Evolutionary conservation across 176 grass and related monocot species (phyloP).

Genomic region (Paspalum notatum): DNA sequence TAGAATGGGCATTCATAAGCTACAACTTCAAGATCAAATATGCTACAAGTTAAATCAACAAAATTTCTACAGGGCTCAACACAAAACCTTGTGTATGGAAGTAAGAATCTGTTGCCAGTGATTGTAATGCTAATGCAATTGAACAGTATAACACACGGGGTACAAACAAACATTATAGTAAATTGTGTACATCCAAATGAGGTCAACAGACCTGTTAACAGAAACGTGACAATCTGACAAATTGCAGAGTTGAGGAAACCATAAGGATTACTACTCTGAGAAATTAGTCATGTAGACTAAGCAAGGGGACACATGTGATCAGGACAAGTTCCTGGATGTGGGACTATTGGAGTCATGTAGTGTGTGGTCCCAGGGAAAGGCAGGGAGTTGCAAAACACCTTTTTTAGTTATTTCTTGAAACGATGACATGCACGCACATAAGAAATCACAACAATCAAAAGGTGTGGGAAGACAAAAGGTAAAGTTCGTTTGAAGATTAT

Average conservation of each 20-base stretch:
- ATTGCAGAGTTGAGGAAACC: slow-evolving; percentile 11
- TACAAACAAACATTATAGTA: slow-evolving; percentile 21
- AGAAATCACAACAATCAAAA: neutral
- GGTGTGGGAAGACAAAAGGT: neutral
- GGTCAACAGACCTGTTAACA: neutral
- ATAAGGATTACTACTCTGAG: neutral
- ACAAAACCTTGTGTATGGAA: neutral
- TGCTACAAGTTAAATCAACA: neutral
- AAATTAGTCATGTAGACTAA: neutral
- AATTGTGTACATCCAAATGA: slow-evolving; percentile 4
- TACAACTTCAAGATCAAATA: neutral
- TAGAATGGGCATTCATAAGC: neutral
- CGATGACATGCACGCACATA: neutral
- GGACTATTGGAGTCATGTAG: neutral
- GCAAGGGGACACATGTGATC: neutral
- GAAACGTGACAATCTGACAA: neutral
- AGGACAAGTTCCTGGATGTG: neutral
- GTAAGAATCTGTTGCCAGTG: neutral
- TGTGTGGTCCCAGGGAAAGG: neutral
- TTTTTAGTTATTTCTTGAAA: neutral
- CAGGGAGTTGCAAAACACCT: slow-evolving; percentile 3
- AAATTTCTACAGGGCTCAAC: slow-evolving; percentile 6
- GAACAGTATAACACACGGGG: slow-evolving; percentile 10
- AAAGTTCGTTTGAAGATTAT: neutral
- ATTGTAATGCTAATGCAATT: neutral